phyloP scores from a whole-genome alignment of 257 asterid genomes.

The Petunia secreta region DNA sequence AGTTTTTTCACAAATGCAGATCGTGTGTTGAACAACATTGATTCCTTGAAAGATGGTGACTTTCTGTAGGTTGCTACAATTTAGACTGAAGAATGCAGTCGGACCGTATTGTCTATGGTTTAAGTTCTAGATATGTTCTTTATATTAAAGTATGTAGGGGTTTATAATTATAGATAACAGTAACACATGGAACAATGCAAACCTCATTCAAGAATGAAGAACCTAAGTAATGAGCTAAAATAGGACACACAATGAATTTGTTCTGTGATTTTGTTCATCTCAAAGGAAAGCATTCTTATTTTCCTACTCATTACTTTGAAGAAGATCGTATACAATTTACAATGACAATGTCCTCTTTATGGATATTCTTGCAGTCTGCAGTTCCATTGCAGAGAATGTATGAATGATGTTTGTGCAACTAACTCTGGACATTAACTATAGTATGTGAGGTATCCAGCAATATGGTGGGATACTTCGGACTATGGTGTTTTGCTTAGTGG shows the following conservation, averaged over 20 bases:
- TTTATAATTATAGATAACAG: too few species aligned
- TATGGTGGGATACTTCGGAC: not conserved
- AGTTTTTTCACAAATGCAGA: not conserved
- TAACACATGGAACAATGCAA: too few species aligned
- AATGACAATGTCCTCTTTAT: not conserved
- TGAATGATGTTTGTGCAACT: not conserved
- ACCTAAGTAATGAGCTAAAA: too few species aligned
- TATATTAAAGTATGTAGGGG: not conserved
- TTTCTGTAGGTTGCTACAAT: not conserved
- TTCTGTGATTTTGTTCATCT: not conserved
- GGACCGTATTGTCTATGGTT: not conserved
- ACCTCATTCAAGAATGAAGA: too few species aligned
- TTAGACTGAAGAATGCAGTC: not conserved
- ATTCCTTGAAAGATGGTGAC: not conserved
- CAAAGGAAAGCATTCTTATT: not conserved
- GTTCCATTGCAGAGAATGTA: not conserved
- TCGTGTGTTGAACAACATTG: not conserved
- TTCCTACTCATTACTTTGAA: slow-evolving; percentile 8
- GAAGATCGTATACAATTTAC: not conserved
- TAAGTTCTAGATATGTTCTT: not conserved
- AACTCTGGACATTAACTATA: not conserved
- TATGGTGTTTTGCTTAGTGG: not conserved
- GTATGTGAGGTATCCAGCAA: not conserved
- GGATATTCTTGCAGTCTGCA: not conserved
- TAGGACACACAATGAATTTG: not conserved